These are phyloP conservation scores for Sarocladium kiliense DNA, from an alignment of 2,329 filamentous ascomycete species.

Conservation along the genomic window DNA sequence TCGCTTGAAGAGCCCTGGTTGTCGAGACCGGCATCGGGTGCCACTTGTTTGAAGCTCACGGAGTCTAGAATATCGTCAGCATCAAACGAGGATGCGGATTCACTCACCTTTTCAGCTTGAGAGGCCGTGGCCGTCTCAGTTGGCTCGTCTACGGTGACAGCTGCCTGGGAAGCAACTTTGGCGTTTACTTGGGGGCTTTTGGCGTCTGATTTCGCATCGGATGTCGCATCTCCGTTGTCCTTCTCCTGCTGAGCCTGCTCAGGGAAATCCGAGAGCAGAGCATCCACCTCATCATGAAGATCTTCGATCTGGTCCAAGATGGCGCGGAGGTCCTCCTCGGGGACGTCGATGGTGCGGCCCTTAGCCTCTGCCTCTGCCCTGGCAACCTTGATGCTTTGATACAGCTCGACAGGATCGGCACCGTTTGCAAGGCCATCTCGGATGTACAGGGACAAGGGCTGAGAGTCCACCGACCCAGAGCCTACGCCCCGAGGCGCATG, in stretches of 20 bases:
- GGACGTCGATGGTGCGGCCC: slow-evolving; percentile 2
- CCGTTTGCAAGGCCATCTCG: not conserved
- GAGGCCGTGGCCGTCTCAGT: not conserved
- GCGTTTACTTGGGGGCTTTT: not conserved
- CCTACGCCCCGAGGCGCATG: not conserved
- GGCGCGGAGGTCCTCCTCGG: slow-evolving; percentile 6
- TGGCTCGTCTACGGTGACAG: too few species aligned
- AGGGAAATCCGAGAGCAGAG: not conserved
- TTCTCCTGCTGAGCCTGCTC: not conserved
- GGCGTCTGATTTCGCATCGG: not conserved
- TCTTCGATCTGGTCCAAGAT: slow-evolving; percentile 6
- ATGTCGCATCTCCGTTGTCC: not conserved
- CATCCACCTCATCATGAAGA: not conserved
- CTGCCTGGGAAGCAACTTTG: too few species aligned
- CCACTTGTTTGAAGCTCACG: slow-evolving; percentile 6
- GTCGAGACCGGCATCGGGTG: not conserved
- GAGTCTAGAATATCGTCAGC: slow-evolving; percentile 1
- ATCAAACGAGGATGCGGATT: not conserved
- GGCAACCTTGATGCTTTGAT: slow-evolving; percentile 1
- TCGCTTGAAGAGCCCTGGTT: not conserved
- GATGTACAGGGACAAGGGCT: not conserved
- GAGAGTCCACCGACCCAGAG: not conserved
- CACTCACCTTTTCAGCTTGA: not conserved
- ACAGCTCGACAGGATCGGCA: slow-evolving; percentile 4
- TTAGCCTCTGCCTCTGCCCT: not conserved